Conservation (phyloP, 768 basidiomycete genomes). For the Boletus barrowsii region DNA sequence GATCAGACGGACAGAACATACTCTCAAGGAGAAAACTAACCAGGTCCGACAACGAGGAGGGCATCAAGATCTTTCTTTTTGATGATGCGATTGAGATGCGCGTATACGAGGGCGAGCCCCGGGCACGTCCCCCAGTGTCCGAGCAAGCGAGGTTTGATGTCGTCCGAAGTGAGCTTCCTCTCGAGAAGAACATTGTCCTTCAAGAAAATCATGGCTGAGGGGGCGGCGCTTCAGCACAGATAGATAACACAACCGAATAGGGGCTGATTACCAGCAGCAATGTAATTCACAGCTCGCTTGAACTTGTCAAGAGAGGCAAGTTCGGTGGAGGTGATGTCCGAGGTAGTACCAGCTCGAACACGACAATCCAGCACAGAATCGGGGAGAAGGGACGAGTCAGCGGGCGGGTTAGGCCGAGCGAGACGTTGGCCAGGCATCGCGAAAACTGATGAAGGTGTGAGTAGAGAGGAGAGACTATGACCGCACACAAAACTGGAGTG, state of each 20-base stretch:
- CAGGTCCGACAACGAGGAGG: conserved; percentile 80
- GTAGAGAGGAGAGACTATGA: too few relatives aligned
- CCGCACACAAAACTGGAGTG: too few relatives aligned
- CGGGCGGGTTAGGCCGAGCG: conserved; percentile 61
- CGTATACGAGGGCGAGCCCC: conserved; percentile 67
- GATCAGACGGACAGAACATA: too few relatives aligned
- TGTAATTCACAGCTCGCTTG: conserved; percentile 63
- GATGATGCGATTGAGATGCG: conserved; percentile 67
- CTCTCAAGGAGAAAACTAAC: conserved; percentile 28
- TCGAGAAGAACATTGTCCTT: conserved; percentile 68
- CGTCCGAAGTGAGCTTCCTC: conserved; percentile 51
- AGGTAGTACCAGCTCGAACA: conserved; percentile 39
- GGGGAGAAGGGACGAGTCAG: conserved; percentile 66
- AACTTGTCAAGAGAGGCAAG: conserved; percentile 52
- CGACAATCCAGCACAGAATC: conserved; percentile 50
- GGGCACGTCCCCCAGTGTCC: conserved; percentile 88
- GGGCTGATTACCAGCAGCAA: conserved; percentile 56
- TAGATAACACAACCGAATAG: neutral
- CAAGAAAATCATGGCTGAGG: conserved; percentile 80
- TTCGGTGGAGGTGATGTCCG: conserved; percentile 49
- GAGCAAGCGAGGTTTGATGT: conserved; percentile 79
- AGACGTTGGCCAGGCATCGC: conserved; percentile 59
- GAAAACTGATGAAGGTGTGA: neutral
- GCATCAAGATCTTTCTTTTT: conserved; percentile 57
- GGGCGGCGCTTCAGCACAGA: neutral